phyloP scores from a whole-genome alignment of 768 basidiomycete genomes.

The Tephrocybe sp. region DNA sequence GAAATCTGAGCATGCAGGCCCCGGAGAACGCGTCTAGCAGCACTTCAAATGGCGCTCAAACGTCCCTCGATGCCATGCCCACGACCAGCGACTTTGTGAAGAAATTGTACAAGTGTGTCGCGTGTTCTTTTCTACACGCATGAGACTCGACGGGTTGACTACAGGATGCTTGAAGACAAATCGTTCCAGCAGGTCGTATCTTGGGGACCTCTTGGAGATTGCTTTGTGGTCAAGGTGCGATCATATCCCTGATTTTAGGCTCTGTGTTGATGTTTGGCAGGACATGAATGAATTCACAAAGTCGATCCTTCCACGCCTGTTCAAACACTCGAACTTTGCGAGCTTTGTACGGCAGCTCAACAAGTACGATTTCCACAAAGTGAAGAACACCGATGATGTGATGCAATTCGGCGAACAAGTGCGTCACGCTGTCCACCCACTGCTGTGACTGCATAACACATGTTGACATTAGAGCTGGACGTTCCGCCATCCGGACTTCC shows the following conservation, averaged over 20 bases:
- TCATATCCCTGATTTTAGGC: background rate
- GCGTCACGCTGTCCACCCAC: slow-evolving; percentile 19
- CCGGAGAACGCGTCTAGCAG: slow-evolving; percentile 4
- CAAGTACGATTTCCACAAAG: slow-evolving; percentile 97
- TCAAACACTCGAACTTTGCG: slow-evolving; percentile 95
- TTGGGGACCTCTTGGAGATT: slow-evolving; percentile 84
- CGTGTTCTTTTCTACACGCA: background rate
- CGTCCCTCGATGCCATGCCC: slow-evolving; percentile 72
- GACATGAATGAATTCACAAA: slow-evolving; percentile 98
- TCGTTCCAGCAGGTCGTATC: slow-evolving; percentile 71
- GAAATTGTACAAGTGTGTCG: slow-evolving; percentile 83
- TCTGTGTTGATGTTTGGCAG: slow-evolving; percentile 16
- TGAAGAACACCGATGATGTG: slow-evolving; percentile 85
- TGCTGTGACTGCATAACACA: too few species aligned
- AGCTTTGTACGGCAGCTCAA: slow-evolving; percentile 91
- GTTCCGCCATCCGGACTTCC: slow-evolving; percentile 61
- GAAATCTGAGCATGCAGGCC: slow-evolving; percentile 6
- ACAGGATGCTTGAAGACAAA: slow-evolving; percentile 86
- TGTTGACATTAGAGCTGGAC: slow-evolving; percentile 45
- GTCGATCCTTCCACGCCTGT: slow-evolving; percentile 84
- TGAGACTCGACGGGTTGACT: background rate
- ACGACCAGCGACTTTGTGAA: slow-evolving; percentile 94
- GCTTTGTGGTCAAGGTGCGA: slow-evolving; percentile 82
- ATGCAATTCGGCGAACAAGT: slow-evolving; percentile 67
- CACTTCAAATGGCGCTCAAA: slow-evolving; percentile 1